These are phyloP conservation scores for Cardamine occulta DNA, from an alignment of 345 rosid species.

Conservation along the genomic window DNA sequence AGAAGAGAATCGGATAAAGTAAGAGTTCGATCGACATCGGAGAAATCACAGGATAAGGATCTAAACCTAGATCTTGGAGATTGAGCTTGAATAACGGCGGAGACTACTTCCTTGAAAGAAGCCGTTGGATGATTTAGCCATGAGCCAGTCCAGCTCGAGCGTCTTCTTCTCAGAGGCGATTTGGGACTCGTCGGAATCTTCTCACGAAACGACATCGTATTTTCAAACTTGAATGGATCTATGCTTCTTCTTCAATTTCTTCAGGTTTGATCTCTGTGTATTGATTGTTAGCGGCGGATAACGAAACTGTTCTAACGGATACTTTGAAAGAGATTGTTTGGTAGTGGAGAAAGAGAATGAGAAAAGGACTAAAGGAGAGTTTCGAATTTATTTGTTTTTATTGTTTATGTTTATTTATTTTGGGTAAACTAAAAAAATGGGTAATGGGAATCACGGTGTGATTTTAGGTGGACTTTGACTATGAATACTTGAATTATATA, in stretches of 20 bases:
- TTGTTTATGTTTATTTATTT: too few species aligned
- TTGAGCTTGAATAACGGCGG: slow-evolving; percentile 57
- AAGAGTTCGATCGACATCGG: slow-evolving; percentile 66
- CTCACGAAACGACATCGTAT: slow-evolving; percentile 57
- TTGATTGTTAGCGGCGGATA: slow-evolving; percentile 15
- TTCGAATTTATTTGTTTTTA: slow-evolving; percentile 13
- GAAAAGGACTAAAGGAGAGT: neutral
- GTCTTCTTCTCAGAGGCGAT: slow-evolving; percentile 54
- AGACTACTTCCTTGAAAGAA: slow-evolving; percentile 62
- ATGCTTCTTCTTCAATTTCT: neutral
- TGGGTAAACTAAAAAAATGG: neutral
- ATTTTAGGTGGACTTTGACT: slow-evolving; percentile 23
- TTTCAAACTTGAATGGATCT: neutral
- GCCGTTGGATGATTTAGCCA: slow-evolving; percentile 58
- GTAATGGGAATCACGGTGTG: slow-evolving; percentile 39
- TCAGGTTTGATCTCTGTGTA: slow-evolving; percentile 7
- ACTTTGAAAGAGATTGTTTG: slow-evolving; percentile 42
- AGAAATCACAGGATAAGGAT: slow-evolving; percentile 49
- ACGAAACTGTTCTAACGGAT: slow-evolving; percentile 46
- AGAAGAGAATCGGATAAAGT: slow-evolving; percentile 72
- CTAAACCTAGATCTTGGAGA: slow-evolving; percentile 46
- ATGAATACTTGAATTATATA: neutral
- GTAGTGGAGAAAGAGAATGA: neutral
- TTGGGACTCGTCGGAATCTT: slow-evolving; percentile 52
- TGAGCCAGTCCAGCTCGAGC: slow-evolving; percentile 59